Evolutionary conservation across 2,329 filamentous ascomycete species (phyloP).

Genomic region (Hysterium pulicare): DNA sequence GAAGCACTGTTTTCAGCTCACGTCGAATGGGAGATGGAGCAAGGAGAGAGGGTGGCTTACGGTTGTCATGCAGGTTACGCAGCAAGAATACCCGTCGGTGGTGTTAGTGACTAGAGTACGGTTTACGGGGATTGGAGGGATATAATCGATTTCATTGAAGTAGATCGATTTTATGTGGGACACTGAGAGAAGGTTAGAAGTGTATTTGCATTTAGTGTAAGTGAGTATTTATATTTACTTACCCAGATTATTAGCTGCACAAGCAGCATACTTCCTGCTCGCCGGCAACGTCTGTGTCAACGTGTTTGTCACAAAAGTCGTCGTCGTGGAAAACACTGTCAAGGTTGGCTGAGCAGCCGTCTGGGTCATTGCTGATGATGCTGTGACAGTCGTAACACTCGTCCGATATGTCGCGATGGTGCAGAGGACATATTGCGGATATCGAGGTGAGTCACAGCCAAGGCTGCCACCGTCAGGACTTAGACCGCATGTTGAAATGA

Average conservation of each 20-base stretch:
- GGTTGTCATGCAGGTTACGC: not conserved
- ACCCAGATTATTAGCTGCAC: not conserved
- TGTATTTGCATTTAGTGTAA: not conserved
- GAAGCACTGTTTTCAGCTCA: too few species aligned
- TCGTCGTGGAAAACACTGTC: not conserved
- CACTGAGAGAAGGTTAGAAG: not conserved
- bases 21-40: too few species aligned
- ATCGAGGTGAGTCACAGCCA: too few species aligned
- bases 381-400: not conserved
- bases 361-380: not conserved
- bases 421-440: not conserved
- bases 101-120: not conserved
- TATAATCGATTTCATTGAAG: not conserved
- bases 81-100: not conserved
- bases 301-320: not conserved
- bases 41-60: too few species aligned
- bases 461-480: too few species aligned
- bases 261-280: not conserved
- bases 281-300: not conserved
- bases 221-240: not conserved
- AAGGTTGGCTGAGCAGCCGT: not conserved
- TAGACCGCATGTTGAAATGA: not conserved
- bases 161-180: not conserved
- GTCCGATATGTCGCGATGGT: not conserved
- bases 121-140: not conserved